Conservation (phyloP, 352 stramenopile species). For the Sclerospora graminicola region DNA sequence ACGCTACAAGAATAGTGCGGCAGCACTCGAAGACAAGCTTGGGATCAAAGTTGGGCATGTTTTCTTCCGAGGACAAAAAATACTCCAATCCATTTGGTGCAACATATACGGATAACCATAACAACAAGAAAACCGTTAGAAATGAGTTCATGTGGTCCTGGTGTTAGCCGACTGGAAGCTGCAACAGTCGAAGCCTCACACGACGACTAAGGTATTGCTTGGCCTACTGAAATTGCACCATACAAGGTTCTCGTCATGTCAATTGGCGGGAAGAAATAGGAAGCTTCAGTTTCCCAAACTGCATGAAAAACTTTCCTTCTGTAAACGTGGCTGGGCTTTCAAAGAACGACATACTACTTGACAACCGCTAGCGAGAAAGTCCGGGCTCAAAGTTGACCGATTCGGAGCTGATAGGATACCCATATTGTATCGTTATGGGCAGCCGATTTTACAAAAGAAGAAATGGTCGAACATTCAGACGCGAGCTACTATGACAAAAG, state of each 20-base stretch:
- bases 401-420: too few species aligned
- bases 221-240: conserved; percentile 69
- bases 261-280: conserved; percentile 45
- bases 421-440: too few species aligned
- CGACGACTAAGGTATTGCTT: conserved; percentile 70
- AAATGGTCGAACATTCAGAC: too few species aligned
- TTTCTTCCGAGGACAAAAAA: conserved; percentile 84
- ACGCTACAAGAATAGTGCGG: conserved; percentile 25
- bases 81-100: conserved; percentile 78
- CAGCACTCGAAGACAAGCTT: conserved; percentile 49
- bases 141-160: conserved; percentile 85
- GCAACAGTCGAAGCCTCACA: conserved; percentile 73
- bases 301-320: conserved; percentile 41
- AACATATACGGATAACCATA: conserved; percentile 38
- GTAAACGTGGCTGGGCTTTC: conserved; percentile 18
- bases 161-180: conserved; percentile 70
- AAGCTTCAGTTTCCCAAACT: conserved; percentile 35
- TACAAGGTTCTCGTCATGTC: conserved; percentile 76
- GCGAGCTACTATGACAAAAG: too few species aligned
- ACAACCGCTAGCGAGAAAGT: too few species aligned
- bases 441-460: too few species aligned
- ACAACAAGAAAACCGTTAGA: conserved; percentile 49
- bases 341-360: too few species aligned
- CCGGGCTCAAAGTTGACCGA: too few species aligned
- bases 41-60: conserved; percentile 86